Conservation (phyloP, 2,329 filamentous ascomycete genomes). For the Pseudogymnoascus sp. region DNA sequence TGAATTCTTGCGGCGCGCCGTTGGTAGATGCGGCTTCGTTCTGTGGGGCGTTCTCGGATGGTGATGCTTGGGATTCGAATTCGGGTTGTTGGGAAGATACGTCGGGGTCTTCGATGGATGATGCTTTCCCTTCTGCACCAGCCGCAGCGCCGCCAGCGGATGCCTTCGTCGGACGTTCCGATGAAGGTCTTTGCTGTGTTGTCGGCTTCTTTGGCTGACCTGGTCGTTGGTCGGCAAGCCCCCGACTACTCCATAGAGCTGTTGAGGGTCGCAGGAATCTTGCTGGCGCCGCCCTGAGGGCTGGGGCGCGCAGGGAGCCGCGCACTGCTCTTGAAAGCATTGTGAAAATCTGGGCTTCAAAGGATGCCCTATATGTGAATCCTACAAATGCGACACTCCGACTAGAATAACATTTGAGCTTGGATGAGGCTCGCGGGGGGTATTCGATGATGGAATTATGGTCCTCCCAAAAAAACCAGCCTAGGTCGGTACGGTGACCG, state of each 20-base stretch:
- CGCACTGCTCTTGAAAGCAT: slow-evolving; percentile 27
- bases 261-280: slow-evolving; percentile 28
- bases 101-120: slow-evolving; percentile 15
- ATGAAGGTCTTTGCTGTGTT: slow-evolving; percentile 18
- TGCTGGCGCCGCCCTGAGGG: slow-evolving; percentile 19
- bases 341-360: slow-evolving; percentile 11
- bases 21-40: slow-evolving; percentile 28
- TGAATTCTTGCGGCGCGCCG: slow-evolving; percentile 39
- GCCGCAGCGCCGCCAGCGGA: slow-evolving; percentile 12
- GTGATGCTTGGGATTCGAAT: slow-evolving; percentile 28
- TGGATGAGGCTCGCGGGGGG: background rate
- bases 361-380: background rate
- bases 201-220: slow-evolving; percentile 21
- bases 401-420: slow-evolving; percentile 10
- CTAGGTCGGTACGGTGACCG: slow-evolving; percentile 20
- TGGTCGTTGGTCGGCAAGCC: slow-evolving; percentile 34
- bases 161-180: slow-evolving; percentile 3
- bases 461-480: slow-evolving; percentile 15
- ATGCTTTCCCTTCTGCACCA: slow-evolving; percentile 14
- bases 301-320: slow-evolving; percentile 22
- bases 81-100: slow-evolving; percentile 22
- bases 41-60: slow-evolving; percentile 29
- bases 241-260: slow-evolving; percentile 34
- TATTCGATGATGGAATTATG: slow-evolving; percentile 7
- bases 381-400: slow-evolving; percentile 22